Base-by-base conservation (phyloP, 768 basidiomycete species). In the Phanerochaete sordida region DNA sequence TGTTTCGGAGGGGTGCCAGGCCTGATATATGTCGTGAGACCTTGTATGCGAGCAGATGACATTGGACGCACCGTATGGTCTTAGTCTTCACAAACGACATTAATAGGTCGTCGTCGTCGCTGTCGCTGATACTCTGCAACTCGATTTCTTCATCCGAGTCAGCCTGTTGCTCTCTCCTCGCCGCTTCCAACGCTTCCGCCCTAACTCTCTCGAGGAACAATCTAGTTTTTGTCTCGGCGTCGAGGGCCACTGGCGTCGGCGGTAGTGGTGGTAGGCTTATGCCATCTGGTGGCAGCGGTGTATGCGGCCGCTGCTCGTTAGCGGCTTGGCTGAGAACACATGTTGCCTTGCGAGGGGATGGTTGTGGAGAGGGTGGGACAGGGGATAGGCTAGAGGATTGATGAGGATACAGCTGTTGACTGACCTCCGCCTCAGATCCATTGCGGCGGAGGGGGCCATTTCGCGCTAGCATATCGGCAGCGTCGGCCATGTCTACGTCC, bases 121-220 rank as follows among this genome's bases (percentile, higher is more conserved):
- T 53, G 51, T 57, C 55, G 21, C 57, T 55, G 27, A 47, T 7
- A 19, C 56, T 52, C 1, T 51, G 37, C 11, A 46, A 39, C n/a
- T 54, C 79, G n/a, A 83, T 69, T 13, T 77, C 74, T 56, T 83
- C 77, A 33, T 74, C 70, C 15, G 73, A 64, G 26, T 58, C 69
- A 5, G 68, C 69, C 3, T 61, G 68, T 35, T 68, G 69, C 11
- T 84, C 81, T 2, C 80, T 78, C 65, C 79, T 83, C 23, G 73
- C 75, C 57, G 82, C 83, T 50, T 75, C 58, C 19, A 43, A 43
- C 19, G 66, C 65, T 21, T 61, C 79, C 5, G 84, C 87, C 72
- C 81, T 88, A 62, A 90, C 88, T 35, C 82, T 75, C 7, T 81
- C 85, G 48, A 91, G 84, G 30, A 89, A 76, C 65, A 78, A 75